Evolutionary conservation across 2,329 filamentous ascomycete species (phyloP).

Genomic region (Neonectria sp.): DNA sequence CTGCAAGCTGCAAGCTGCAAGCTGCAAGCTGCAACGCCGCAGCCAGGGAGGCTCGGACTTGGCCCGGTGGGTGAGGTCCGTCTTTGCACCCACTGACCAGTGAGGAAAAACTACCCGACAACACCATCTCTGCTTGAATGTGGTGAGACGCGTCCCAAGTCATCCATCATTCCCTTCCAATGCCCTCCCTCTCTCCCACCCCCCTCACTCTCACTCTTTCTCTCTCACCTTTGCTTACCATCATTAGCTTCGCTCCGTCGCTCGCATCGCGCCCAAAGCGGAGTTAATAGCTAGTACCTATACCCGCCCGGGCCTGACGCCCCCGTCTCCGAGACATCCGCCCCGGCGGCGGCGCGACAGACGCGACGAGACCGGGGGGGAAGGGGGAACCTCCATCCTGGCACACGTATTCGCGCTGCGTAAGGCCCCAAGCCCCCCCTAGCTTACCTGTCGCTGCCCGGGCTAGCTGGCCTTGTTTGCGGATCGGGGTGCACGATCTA

Average conservation of each 20-base stretch:
- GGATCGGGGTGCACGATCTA: conserved; percentile 24
- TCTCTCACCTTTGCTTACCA: neutral
- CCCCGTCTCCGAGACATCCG: conserved; percentile 30
- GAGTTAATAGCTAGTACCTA: conserved; percentile 23
- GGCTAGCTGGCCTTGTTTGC: neutral
- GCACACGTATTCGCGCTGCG: neutral
- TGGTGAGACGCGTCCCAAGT: neutral
- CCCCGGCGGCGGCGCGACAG: neutral
- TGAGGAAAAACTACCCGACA: too few relatives aligned
- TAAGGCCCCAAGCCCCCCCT: neutral
- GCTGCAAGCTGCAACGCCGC: neutral
- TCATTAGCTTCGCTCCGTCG: conserved; percentile 1
- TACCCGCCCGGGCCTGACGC: conserved; percentile 15
- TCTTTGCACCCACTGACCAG: too few relatives aligned
- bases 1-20: neutral
- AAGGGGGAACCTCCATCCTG: neutral
- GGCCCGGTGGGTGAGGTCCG: neutral
- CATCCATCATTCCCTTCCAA: too few relatives aligned
- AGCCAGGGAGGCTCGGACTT: neutral
- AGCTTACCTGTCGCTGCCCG: neutral
- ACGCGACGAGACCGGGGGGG: conserved; percentile 1
- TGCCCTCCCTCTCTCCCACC: neutral
- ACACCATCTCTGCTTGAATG: too few relatives aligned
- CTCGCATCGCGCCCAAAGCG: conserved; percentile 13
- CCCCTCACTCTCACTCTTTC: neutral